Conservation (phyloP, 2,329 filamentous ascomycete genomes). For the Akanthomyces uredinophilus region DNA sequence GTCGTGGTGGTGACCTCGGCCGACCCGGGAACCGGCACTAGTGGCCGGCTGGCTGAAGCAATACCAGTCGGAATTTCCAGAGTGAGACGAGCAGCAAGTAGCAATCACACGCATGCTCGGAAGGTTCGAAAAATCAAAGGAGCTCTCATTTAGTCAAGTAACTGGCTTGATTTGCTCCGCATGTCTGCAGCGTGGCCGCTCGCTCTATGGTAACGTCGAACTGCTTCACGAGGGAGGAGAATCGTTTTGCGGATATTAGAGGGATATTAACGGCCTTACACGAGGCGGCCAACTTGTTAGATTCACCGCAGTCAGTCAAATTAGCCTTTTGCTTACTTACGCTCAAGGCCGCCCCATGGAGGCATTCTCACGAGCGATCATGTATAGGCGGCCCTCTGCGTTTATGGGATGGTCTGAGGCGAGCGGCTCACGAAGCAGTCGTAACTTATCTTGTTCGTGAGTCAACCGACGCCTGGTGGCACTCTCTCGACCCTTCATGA, state of each 20-base stretch:
- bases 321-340: not conserved
- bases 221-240: not conserved
- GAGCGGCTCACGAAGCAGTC: not conserved
- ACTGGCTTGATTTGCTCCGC: not conserved
- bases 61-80: too few species aligned
- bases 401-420: not conserved
- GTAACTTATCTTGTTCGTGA: not conserved
- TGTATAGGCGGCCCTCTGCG: not conserved
- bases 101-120: too few species aligned
- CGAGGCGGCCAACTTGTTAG: not conserved
- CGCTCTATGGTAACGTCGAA: not conserved
- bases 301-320: not conserved
- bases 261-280: not conserved
- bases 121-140: too few species aligned
- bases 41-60: too few species aligned
- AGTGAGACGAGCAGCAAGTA: too few species aligned
- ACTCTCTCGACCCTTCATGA: not conserved
- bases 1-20: too few species aligned
- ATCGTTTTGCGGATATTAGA: not conserved
- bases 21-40: too few species aligned
- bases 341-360: slow-evolving; percentile 2
- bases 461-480: not conserved
- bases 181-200: not conserved
- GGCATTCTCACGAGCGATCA: slow-evolving; percentile 5
- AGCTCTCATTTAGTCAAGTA: too few species aligned